A percentile compares a stretch with the other conserved stretches of the same genome.
Evolutionary conservation across 225 moss, liverwort and hornwort species (phyloP).

Genomic region (Asterella californica): DNA sequence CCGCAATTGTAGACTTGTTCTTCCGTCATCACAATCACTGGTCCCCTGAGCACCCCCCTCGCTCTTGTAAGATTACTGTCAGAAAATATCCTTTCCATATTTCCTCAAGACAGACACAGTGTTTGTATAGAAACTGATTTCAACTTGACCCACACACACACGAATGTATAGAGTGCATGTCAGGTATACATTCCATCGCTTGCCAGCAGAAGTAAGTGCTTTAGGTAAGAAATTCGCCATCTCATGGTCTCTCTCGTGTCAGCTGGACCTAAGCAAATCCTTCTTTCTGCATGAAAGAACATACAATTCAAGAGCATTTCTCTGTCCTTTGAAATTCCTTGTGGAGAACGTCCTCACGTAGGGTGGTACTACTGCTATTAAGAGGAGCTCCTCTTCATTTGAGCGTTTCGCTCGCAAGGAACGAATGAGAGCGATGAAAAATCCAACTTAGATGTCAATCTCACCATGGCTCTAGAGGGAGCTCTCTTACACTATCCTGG

Average conservation of each 20-base stretch:
- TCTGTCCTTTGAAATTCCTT: no score
- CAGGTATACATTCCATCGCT: not conserved
- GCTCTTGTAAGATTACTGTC: not conserved
- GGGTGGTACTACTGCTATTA: no score
- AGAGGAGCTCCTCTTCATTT: no score
- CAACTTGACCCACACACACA: not conserved
- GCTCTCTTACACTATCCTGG: no score
- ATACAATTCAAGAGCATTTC: not conserved
- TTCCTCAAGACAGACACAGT: not conserved
- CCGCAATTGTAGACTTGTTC: not conserved
- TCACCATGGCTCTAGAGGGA: no score
- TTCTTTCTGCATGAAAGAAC: not conserved
- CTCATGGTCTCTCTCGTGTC: not conserved
- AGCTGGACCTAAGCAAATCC: not conserved
- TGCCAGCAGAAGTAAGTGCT: not conserved
- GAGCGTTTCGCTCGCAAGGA: no score
- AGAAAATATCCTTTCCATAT: not conserved
- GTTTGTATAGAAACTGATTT: not conserved
- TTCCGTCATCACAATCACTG: not conserved
- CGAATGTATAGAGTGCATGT: not conserved
- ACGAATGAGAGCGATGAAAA: no score
- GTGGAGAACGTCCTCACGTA: no score
- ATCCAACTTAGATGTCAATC: no score
- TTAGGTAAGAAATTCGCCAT: not conserved
- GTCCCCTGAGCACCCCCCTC: not conserved